These are phyloP conservation scores for Teunomyces kruisii DNA, from an alignment of 805 yeast species.

Conservation along the genomic window DNA sequence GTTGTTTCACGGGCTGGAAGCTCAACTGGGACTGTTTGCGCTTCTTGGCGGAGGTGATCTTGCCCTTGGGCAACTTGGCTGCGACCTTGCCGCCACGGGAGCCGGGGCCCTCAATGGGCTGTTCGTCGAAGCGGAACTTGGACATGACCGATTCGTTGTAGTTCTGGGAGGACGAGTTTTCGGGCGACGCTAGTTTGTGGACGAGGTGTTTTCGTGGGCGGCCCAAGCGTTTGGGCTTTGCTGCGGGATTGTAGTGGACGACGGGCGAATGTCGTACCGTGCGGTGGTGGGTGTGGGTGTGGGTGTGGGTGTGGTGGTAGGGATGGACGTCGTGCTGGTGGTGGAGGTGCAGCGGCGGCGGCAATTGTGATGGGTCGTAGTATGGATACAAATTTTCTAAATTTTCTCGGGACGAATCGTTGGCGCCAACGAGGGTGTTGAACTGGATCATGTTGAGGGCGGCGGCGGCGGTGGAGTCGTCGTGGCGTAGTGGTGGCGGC, in stretches of 20 bases:
- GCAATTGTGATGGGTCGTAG: background rate
- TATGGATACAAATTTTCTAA: slow-evolving; percentile 2
- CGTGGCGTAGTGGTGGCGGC: slow-evolving; percentile 3
- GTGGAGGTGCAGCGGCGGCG: background rate
- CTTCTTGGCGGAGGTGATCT: slow-evolving; percentile 24
- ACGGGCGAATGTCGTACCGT: slow-evolving; percentile 10
- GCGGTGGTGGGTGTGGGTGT: background rate
- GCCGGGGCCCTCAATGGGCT: slow-evolving; percentile 40
- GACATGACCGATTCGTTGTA: slow-evolving; percentile 29
- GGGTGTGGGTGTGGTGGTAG: background rate
- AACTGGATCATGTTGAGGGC: slow-evolving; percentile 22
- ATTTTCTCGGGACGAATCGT: slow-evolving; percentile 1
- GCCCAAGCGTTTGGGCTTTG: slow-evolving; percentile 34
- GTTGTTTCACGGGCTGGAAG: background rate
- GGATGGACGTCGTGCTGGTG: background rate
- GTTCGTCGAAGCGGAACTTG: slow-evolving; percentile 33
- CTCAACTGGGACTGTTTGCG: slow-evolving; percentile 17
- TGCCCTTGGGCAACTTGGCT: slow-evolving; percentile 22
- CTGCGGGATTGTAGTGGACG: slow-evolving; percentile 32
- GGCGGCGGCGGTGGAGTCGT: slow-evolving; percentile 15
- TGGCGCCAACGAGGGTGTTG: slow-evolving; percentile 11
- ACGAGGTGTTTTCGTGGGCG: slow-evolving; percentile 32
- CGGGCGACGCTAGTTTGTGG: slow-evolving; percentile 17
- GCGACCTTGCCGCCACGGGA: slow-evolving; percentile 36
- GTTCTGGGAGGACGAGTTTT: slow-evolving; percentile 25